Evolutionary conservation across 176 grass and related monocot species (phyloP), one percentile per base, ranked within the genome.

Genomic region (Bolboschoenus planiculmis): DNA sequence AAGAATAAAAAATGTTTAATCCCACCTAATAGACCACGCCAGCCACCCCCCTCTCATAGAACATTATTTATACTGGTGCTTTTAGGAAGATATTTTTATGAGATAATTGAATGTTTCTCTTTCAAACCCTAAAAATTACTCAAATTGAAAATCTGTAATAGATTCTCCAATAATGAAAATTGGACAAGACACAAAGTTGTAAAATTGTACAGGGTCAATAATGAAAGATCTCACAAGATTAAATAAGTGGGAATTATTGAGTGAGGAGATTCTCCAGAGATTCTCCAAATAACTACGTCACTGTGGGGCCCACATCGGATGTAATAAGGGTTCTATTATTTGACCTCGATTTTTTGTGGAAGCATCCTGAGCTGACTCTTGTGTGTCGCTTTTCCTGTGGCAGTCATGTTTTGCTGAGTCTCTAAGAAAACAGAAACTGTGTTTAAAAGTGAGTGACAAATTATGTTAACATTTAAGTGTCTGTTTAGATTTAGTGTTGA

Each of bases 21-120:
- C 44, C 43, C 71, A 76, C 43, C 43, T 76, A 76, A 68, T 40
- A 76, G 71, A 76, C 24, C 40, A 76, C 24, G 71, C 43, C 71
- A 48, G 71, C 43, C n/a, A n/a, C n/a, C n/a, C n/a, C 23, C 13
- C 43, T 26, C 71, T 51, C 14, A 5, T 46, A 47, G 40, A 44
- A 73, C 40, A 73, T 14, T 10, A 50, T 4, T 44, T 44, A 44
- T 44, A 44, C 8, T 44, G 67, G 36, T 44, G 39, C 67, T 72
- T 11, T 72, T 72, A 44, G 5, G 24, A n/a, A 76, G 71, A 76
- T 50, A 1, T 76, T 29, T 47, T 30, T 44, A 11, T 76, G 4
- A 13, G 13, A 76, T 50, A 68, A n/a, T 72, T 46, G n/a, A 43
- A 71, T 23, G 4, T 20, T 67, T 26, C 3, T 26, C n/a, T 15